Base-by-base conservation (phyloP, 805 yeast genomes). In the Citeromyces nyonsensis region DNA sequence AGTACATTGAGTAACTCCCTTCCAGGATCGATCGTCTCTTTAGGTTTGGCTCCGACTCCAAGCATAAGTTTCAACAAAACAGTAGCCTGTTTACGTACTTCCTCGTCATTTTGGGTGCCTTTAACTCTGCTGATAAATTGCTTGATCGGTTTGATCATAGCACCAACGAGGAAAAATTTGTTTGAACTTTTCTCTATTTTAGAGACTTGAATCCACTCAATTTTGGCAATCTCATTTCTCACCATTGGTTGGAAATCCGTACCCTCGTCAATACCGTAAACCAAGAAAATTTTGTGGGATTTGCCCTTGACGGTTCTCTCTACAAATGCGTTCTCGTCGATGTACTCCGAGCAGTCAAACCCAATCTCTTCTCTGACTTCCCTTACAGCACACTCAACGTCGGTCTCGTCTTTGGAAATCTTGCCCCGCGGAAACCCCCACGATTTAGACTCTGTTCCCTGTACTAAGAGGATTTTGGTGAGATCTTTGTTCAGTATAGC, bases 371-470 rank as follows among this genome's bases (percentile, higher is more conserved):
- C 99, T 39, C 66, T 67, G 14, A 82, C 85, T 51, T 91, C 99
- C 44, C 99, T 69, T 10, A 83, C 54, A 4, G 97, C 96, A 58
- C 98, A 93, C 34, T 69, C 74, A 5, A 73, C 65, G 52, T 91
- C 98, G 10, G 73, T 60, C 57, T 91, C 99, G 47, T 77, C 93
- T 49, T 91, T 86, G 26, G 93, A 82, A 36, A 91, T 91, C 54
- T 91, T 91, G 5, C 99, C 99, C 51, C 95, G 64, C 5, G 99
- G 99, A 47, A 91, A 91, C 6, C 95, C 80, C 97, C 97, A 91
- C 1, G 79, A 56, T 24, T 59, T 55, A 9, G 85, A 68, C 40
- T 82, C 93, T 32, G 75, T 73, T 4, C 95, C 96, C 47, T 82
- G 75, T 4, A 91, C 94, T 40, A 91, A 56, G 20, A 93, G 48